Percentiles rank a stretch among this genome's conserved stretches.
phyloP scores from a whole-genome alignment of 2,329 filamentous ascomycete species.

The Sordariomycetes sp. region DNA sequence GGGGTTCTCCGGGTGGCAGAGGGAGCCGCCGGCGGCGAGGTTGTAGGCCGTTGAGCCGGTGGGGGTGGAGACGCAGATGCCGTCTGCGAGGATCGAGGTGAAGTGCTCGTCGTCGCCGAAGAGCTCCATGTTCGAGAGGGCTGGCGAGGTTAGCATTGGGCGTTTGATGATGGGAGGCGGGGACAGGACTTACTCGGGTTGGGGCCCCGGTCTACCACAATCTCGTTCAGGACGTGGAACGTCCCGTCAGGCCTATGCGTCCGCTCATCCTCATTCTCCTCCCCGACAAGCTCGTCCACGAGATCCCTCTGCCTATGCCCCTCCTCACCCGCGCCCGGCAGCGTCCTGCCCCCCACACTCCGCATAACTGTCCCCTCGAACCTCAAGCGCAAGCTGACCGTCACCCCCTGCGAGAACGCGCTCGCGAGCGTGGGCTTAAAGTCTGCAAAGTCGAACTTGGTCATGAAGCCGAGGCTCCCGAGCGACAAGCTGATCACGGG shows the following conservation, averaged over 20 bases:
- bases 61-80: constrained; percentile 84
- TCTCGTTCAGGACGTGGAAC: constrained; percentile 87
- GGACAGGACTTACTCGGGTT: constrained; percentile 59
- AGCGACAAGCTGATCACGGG: constrained; percentile 85
- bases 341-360: constrained; percentile 36
- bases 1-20: constrained; percentile 92
- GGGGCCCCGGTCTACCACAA: constrained; percentile 90
- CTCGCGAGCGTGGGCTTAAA: constrained; percentile 55
- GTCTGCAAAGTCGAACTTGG: constrained; percentile 84
- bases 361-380: constrained; percentile 95
- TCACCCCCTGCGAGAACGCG: constrained; percentile 73
- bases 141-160: constrained; percentile 24
- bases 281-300: constrained; percentile 80
- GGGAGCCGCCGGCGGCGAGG: constrained; percentile 83
- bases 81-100: constrained; percentile 85
- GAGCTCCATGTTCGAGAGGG: constrained; percentile 83
- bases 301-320: constrained; percentile 45
- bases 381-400: constrained; percentile 71
- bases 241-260: constrained; percentile 78
- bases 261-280: constrained; percentile 68
- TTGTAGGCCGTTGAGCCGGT: constrained; percentile 95
- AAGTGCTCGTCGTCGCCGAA: constrained; percentile 95
- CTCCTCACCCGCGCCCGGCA: constrained; percentile 13
- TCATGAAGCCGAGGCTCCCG: constrained; percentile 86
- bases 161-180: background rate